These are phyloP conservation scores for Fomitiporia mediterranea DNA, from an alignment of 1,284 basidiomycete species.

Conservation along the genomic window DNA sequence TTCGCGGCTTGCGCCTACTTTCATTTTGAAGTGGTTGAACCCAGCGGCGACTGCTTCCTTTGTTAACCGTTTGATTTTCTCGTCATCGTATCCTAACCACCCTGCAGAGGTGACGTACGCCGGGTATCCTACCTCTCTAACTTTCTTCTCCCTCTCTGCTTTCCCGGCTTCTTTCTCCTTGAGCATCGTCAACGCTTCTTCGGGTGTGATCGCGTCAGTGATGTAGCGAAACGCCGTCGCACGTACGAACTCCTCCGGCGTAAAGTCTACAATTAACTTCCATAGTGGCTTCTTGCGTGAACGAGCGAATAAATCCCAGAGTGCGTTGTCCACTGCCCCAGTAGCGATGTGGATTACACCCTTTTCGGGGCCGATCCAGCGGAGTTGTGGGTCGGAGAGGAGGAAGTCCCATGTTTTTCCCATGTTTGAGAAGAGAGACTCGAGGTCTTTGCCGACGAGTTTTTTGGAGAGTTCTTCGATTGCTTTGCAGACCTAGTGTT, in stretches of 20 bases:
- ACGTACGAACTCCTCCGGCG: constrained; percentile 83
- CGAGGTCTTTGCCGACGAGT: constrained; percentile 80
- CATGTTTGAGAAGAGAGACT: constrained; percentile 85
- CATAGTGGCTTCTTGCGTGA: constrained; percentile 76
- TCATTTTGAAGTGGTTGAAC: constrained; percentile 98
- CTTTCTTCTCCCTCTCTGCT: constrained; percentile 70
- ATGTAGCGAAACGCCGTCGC: constrained; percentile 89
- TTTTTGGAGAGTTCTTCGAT: constrained; percentile 76
- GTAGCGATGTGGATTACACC: constrained; percentile 82
- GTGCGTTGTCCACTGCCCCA: constrained; percentile 74
- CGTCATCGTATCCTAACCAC: constrained; percentile 90
- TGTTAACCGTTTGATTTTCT: constrained; percentile 85
- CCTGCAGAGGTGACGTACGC: constrained; percentile 94
- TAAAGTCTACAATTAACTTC: constrained; percentile 82
- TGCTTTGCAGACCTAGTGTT: constrained; percentile 71
- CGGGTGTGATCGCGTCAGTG: constrained; percentile 86
- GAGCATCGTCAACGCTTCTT: constrained; percentile 84
- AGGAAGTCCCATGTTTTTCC: constrained; percentile 78
- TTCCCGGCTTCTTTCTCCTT: constrained; percentile 75
- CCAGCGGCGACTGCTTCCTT: constrained; percentile 80
- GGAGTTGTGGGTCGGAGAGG: constrained; percentile 80
- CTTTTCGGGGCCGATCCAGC: constrained; percentile 91
- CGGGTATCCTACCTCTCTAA: constrained; percentile 75
- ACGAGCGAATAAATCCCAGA: constrained; percentile 83
- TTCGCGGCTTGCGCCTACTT: constrained; percentile 81